These are phyloP conservation scores for Sophora flavescens DNA, from an alignment of 306 rosid species.

Conservation along the genomic window DNA sequence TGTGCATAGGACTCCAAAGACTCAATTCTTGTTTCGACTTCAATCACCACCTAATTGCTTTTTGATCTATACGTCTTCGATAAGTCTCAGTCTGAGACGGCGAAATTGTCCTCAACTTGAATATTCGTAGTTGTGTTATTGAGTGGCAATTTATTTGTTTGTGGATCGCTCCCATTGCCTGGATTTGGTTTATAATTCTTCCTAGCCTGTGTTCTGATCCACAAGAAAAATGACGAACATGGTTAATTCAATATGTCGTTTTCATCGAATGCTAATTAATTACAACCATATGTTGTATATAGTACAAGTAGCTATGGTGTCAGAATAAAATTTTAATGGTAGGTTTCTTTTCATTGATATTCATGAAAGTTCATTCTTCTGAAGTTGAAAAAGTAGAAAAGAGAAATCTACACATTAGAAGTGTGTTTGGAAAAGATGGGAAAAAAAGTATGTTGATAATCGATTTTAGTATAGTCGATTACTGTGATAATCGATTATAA, in stretches of 20 bases:
- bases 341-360: too few species aligned
- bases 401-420: too few species aligned
- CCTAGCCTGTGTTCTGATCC: neutral
- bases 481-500: too few species aligned
- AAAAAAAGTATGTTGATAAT: too few species aligned
- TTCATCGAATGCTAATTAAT: neutral
- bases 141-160: neutral
- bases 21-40: neutral
- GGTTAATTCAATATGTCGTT: neutral
- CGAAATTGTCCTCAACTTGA: neutral
- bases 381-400: too few species aligned
- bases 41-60: too few species aligned
- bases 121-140: neutral
- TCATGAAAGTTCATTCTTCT: too few species aligned
- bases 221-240: neutral
- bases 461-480: too few species aligned
- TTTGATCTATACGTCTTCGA: neutral
- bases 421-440: too few species aligned
- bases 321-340: too few species aligned
- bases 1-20: neutral
- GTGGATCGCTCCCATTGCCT: neutral
- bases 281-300: neutral
- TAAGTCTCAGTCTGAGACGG: too few species aligned
- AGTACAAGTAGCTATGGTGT: too few species aligned
- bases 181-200: neutral